Conservation (phyloP, 2,329 filamentous ascomycete species). For the Colletotrichum trifolii region DNA sequence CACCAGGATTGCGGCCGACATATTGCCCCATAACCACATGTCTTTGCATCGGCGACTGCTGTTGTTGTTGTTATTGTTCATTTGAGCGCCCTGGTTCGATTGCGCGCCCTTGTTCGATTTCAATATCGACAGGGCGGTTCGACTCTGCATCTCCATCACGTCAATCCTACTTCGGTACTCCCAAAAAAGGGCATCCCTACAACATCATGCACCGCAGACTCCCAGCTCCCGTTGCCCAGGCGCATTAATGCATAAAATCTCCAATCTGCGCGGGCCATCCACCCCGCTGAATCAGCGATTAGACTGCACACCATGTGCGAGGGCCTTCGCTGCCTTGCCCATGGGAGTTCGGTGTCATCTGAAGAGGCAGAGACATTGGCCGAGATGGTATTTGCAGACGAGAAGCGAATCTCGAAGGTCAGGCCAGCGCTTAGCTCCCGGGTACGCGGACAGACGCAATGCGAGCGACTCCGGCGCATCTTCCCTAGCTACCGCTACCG, state of each 20-base stretch:
- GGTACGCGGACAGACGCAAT: constrained; percentile 2
- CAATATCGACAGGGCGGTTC: constrained; percentile 31
- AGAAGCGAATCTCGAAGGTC: constrained; percentile 15
- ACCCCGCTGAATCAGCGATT: constrained; percentile 37
- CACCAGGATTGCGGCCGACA: constrained; percentile 8
- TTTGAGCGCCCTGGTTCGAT: not conserved
- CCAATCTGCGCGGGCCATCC: constrained; percentile 33
- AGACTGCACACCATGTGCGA: constrained; percentile 33
- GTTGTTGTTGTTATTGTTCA: not conserved
- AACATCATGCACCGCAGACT: no score
- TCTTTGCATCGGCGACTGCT: not conserved
- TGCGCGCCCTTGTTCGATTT: not conserved
- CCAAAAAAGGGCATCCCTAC: not conserved
- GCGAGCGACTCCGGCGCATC: no score
- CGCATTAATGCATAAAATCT: constrained; percentile 36
- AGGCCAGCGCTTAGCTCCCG: not conserved
- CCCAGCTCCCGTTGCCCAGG: not conserved
- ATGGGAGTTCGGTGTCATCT: constrained; percentile 25
- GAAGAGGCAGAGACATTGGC: constrained; percentile 18
- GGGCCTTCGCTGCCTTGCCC: constrained; percentile 35
- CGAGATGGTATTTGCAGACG: not conserved
- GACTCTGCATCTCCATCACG: constrained; percentile 13
- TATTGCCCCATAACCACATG: constrained; percentile 11
- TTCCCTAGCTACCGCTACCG: no score
- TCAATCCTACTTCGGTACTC: no score